Evolutionary conservation across 2,329 filamentous ascomycete species (phyloP).

Genomic region (Stemphylium beticola): DNA sequence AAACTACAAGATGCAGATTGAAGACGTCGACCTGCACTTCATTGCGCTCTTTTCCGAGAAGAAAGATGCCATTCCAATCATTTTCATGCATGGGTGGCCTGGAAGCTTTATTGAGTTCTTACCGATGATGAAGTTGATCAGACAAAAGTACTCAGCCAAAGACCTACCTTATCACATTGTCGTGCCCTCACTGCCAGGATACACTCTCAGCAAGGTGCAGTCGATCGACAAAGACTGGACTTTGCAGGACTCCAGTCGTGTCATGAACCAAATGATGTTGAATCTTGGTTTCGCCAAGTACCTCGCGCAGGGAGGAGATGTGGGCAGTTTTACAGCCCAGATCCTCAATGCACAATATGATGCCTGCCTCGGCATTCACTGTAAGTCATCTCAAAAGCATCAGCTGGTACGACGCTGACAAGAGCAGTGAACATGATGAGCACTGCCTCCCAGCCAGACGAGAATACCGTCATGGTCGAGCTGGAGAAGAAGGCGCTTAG

Average conservation of each 20-base stretch:
- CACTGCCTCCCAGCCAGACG: constrained; percentile 17
- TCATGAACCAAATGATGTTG: constrained; percentile 62
- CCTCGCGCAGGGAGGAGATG: constrained; percentile 64
- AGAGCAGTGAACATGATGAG: constrained; percentile 38
- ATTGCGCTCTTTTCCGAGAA: constrained; percentile 62
- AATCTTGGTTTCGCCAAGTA: constrained; percentile 63
- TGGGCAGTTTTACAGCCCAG: constrained; percentile 56
- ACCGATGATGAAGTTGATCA: constrained; percentile 56
- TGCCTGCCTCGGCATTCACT: constrained; percentile 55
- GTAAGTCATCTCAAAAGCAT: constrained; percentile 20
- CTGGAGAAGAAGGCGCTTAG: constrained; percentile 27
- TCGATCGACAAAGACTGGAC: constrained; percentile 56
- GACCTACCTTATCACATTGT: constrained; percentile 64
- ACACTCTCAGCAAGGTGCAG: constrained; percentile 57
- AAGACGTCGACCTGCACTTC: constrained; percentile 60
- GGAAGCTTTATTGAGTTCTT: constrained; percentile 64
- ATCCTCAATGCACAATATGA: constrained; percentile 50
- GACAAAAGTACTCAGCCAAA: constrained; percentile 56
- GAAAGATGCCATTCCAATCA: constrained; percentile 59
- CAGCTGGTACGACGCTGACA: neutral
- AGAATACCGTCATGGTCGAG: constrained; percentile 16
- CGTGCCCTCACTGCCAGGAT: constrained; percentile 64
- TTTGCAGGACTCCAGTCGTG: constrained; percentile 47
- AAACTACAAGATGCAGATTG: constrained; percentile 57
- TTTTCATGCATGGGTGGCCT: constrained; percentile 65